phyloP scores from a whole-genome alignment of 805 yeast genomes.

The Metschnikowia similis region DNA sequence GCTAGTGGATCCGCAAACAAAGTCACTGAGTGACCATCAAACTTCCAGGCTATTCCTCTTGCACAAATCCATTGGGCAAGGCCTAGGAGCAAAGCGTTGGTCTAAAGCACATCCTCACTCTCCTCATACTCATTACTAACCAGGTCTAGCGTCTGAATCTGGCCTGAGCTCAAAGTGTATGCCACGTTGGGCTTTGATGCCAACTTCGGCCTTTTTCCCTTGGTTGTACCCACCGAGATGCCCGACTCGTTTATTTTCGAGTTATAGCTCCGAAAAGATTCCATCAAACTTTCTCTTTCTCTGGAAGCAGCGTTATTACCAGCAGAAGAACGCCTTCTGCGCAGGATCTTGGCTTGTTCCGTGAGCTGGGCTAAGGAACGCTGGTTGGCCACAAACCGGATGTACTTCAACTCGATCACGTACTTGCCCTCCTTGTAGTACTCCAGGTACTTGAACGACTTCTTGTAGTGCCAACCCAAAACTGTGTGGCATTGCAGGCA shows the following conservation, averaged over 20 bases:
- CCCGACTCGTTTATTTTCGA: not conserved
- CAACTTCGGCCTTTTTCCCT: conserved; percentile 1
- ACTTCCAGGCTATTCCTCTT: no score
- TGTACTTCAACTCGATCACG: conserved; percentile 37
- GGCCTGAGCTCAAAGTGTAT: not conserved
- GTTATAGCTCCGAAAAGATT: conserved; percentile 10
- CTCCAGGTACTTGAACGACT: conserved; percentile 32
- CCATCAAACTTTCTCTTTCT: conserved; percentile 4
- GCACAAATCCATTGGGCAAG: no score
- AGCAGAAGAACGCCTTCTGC: conserved; percentile 20
- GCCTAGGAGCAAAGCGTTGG: not conserved
- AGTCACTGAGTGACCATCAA: no score
- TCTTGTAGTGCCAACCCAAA: conserved; percentile 41
- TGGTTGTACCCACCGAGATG: not conserved
- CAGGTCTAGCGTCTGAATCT: not conserved
- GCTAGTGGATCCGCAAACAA: no score
- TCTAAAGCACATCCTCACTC: not conserved
- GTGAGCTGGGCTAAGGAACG: conserved; percentile 29
- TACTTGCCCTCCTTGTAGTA: conserved; percentile 42
- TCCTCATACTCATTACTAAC: not conserved
- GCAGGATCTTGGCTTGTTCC: conserved; percentile 29
- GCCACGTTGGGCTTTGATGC: not conserved
- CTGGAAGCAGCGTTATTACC: conserved; percentile 7
- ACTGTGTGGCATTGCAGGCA: conserved; percentile 36
- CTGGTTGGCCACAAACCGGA: conserved; percentile 33